Evolutionary conservation across 495 filamentous ascomycete species (phyloP).

Genomic region (Hyaloscypha bicolor): DNA sequence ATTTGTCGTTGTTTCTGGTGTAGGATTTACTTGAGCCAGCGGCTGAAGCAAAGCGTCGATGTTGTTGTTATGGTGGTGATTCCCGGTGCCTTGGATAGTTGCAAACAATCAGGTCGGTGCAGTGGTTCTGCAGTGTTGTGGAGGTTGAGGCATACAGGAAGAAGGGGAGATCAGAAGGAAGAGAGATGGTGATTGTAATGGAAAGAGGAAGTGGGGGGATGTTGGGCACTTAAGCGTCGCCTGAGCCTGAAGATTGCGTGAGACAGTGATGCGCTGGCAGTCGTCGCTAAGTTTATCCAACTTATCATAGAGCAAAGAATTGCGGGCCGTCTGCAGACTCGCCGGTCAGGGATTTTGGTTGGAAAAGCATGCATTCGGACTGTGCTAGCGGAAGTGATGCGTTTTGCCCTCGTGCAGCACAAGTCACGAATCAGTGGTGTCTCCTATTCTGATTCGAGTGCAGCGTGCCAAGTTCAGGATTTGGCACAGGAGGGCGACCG

Average conservation of each 20-base stretch:
- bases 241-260: slow-evolving; percentile 11
- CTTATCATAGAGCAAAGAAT: slow-evolving; percentile 25
- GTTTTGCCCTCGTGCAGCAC: slow-evolving; percentile 24
- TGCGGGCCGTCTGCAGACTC: slow-evolving; percentile 21
- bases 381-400: slow-evolving; percentile 19
- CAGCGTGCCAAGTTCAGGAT: slow-evolving; percentile 6
- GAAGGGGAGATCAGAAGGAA: slow-evolving; percentile 6
- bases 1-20: slow-evolving; percentile 8
- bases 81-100: slow-evolving; percentile 16
- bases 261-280: slow-evolving; percentile 32
- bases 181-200: slow-evolving; percentile 11
- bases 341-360: slow-evolving; percentile 21
- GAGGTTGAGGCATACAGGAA: slow-evolving; percentile 13
- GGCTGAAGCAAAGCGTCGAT: slow-evolving; percentile 10
- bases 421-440: slow-evolving; percentile 25
- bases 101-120: slow-evolving; percentile 21
- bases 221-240: slow-evolving; percentile 28
- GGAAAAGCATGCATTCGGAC: slow-evolving; percentile 9
- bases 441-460: slow-evolving; percentile 8
- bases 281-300: slow-evolving; percentile 27
- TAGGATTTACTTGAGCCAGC: slow-evolving; percentile 18
- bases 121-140: slow-evolving; percentile 11
- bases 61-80: slow-evolving; percentile 7
- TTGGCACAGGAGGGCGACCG: slow-evolving; percentile 9
- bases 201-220: slow-evolving; percentile 11